Conservation (phyloP, 768 basidiomycete genomes). For the Phylloporus arenicola region DNA sequence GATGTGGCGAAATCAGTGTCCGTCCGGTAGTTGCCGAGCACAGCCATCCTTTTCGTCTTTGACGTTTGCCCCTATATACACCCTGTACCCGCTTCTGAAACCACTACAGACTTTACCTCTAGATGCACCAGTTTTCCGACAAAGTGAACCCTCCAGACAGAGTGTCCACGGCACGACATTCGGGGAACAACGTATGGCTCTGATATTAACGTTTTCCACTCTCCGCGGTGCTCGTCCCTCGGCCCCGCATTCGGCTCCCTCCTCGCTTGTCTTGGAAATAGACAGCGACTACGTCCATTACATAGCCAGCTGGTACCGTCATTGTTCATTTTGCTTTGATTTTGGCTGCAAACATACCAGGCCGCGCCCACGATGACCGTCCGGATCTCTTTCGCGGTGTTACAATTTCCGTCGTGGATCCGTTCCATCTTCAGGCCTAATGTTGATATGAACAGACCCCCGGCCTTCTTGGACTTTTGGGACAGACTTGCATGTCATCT, state of each 20-base stretch:
- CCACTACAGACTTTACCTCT: too few relatives aligned
- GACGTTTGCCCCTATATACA: not conserved
- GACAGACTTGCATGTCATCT: not conserved
- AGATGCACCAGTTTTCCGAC: not conserved
- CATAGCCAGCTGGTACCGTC: constrained; percentile 18
- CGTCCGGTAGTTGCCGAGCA: constrained; percentile 43
- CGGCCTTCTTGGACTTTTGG: not conserved
- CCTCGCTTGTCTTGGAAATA: constrained; percentile 52
- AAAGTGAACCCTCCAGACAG: too few relatives aligned
- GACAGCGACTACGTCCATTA: constrained; percentile 72
- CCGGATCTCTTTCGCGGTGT: constrained; percentile 49
- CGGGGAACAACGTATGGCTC: not conserved
- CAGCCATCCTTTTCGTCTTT: constrained; percentile 16
- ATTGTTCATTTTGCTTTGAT: constrained; percentile 3
- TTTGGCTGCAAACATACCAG: constrained; percentile 23
- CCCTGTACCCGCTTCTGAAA: too few relatives aligned
- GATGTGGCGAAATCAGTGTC: constrained; percentile 22
- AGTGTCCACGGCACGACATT: not conserved
- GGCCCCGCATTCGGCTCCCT: constrained; percentile 43
- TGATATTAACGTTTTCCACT: not conserved
- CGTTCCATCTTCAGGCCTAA: constrained; percentile 26
- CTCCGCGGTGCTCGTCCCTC: not conserved
- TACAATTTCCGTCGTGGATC: constrained; percentile 51
- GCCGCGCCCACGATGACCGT: not conserved
- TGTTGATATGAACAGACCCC: too few relatives aligned